Conservation (phyloP, 208 protist genomes). For the Phytomonas serpens region DNA sequence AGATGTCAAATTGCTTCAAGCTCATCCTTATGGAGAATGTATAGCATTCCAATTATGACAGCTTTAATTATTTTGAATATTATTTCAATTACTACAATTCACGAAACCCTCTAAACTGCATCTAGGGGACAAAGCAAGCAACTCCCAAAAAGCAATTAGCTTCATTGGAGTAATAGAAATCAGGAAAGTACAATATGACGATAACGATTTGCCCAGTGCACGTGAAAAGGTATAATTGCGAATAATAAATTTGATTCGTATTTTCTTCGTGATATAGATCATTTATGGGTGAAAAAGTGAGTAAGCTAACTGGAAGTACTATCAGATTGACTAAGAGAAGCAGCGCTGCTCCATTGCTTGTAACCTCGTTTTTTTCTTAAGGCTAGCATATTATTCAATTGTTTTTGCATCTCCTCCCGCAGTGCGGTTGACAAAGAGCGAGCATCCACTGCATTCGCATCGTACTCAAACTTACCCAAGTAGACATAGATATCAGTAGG, state of each 20-base stretch:
- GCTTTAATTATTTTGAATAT: neutral
- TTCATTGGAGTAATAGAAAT: neutral
- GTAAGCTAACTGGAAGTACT: neutral
- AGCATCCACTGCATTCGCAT: conserved; percentile 29
- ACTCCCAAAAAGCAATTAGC: neutral
- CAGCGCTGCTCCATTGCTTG: conserved; percentile 20
- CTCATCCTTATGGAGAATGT: neutral
- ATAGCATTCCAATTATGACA: neutral
- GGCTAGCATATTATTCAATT: conserved; percentile 44
- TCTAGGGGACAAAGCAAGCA: neutral
- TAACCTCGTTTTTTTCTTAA: conserved; percentile 29
- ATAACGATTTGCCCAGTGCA: neutral
- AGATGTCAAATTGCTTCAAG: neutral
- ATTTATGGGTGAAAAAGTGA: conserved; percentile 5
- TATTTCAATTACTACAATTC: neutral
- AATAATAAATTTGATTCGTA: neutral
- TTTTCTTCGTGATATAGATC: neutral
- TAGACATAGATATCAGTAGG: conserved; percentile 73
- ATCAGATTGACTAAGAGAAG: neutral
- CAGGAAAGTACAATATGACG: neutral
- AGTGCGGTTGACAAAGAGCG: conserved; percentile 31
- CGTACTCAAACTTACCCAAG: conserved; percentile 73
- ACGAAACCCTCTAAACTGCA: neutral
- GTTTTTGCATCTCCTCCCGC: conserved; percentile 65
- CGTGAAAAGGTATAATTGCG: neutral